A percentile compares a stretch with the other conserved stretches of the same genome.
Conservation (phyloP, 768 basidiomycete genomes). For the Pleurotus cornucopiae region DNA sequence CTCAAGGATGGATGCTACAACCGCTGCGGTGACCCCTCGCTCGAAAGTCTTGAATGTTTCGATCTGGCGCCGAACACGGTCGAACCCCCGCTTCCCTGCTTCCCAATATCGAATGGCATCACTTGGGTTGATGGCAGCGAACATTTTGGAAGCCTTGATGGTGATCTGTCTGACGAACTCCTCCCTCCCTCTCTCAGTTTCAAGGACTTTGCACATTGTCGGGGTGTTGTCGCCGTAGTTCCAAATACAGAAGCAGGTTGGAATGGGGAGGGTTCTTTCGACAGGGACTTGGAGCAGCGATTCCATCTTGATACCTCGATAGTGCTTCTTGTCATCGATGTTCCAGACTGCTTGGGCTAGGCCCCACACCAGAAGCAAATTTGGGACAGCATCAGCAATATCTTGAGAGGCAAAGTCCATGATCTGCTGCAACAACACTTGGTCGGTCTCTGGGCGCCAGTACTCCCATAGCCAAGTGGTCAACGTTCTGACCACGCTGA, state of each 20-base stretch:
- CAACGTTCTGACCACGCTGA: constrained; percentile 57
- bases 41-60: constrained; percentile 29
- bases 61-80: constrained; percentile 25
- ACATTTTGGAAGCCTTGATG: constrained; percentile 28
- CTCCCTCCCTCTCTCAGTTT: constrained; percentile 30
- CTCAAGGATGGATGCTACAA: constrained; percentile 29
- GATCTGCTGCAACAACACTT: constrained; percentile 24
- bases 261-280: constrained; percentile 11
- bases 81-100: constrained; percentile 7
- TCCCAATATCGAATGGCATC: constrained; percentile 37
- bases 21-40: constrained; percentile 33
- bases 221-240: constrained; percentile 13
- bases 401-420: neutral
- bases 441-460: constrained; percentile 55
- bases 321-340: constrained; percentile 7
- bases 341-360: constrained; percentile 1
- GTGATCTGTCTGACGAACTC: constrained; percentile 46
- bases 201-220: constrained; percentile 27
- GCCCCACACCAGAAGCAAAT: neutral
- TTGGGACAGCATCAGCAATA: neutral
- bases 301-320: constrained; percentile 2
- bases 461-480: constrained; percentile 67
- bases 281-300: neutral
- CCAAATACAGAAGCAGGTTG: constrained; percentile 19
- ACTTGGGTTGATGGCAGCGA: constrained; percentile 35